phyloP scores from a whole-genome alignment of 306 rosid genomes.

The cucumber (Cucumis sativus) region DNA sequence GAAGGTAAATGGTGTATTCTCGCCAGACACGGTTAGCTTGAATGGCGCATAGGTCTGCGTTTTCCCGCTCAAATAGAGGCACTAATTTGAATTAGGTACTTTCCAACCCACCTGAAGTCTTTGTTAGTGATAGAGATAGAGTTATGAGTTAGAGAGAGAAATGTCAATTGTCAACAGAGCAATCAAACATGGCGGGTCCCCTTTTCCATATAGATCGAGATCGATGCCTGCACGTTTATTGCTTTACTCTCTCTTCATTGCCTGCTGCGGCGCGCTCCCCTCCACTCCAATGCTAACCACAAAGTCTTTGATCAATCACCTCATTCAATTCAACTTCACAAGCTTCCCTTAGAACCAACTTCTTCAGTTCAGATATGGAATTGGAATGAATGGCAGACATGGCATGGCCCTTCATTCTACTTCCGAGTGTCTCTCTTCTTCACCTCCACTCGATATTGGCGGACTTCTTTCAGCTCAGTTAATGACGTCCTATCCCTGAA shows the following conservation, averaged over 20 bases:
- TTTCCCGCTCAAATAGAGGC: neutral
- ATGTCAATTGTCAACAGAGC: neutral
- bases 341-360: neutral
- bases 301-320: neutral
- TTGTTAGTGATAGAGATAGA: neutral
- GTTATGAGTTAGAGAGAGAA: neutral
- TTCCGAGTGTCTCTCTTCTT: neutral
- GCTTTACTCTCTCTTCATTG: conserved; percentile 1
- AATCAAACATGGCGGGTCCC: conserved; percentile 6
- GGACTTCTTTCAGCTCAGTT: neutral
- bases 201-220: conserved; percentile 7
- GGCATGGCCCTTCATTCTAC: neutral
- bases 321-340: neutral
- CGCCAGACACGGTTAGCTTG: neutral
- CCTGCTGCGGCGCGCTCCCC: conserved; percentile 2
- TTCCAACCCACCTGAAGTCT: neutral
- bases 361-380: neutral
- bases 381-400: neutral
- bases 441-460: neutral
- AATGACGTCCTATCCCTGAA: neutral
- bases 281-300: neutral
- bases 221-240: neutral
- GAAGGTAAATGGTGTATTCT: neutral
- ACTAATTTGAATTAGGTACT: conserved; percentile 1
- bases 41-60: neutral